Conservation (phyloP, 2,329 filamentous ascomycete genomes). For the Lachnellula occidentalis region DNA sequence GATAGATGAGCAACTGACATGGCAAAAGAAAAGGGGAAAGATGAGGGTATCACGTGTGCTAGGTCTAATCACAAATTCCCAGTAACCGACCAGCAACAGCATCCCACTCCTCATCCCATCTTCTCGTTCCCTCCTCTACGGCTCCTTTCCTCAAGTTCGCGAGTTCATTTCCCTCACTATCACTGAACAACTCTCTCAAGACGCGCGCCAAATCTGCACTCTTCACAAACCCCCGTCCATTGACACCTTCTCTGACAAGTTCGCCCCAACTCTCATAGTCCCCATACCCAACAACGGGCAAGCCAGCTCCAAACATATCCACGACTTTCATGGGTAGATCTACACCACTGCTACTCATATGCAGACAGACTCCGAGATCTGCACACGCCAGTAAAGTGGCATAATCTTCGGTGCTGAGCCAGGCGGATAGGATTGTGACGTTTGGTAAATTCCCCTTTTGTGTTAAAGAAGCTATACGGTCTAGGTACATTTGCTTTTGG, state of each 20-base stretch:
- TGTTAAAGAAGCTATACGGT: conserved; percentile 57
- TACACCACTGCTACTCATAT: conserved; percentile 89
- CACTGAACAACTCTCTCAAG: conserved; percentile 58
- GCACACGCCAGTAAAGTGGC: conserved; percentile 77
- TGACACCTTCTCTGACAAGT: conserved; percentile 79
- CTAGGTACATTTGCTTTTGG: conserved; percentile 69
- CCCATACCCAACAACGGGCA: conserved; percentile 84
- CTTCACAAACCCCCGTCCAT: conserved; percentile 79
- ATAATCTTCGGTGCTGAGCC: conserved; percentile 80
- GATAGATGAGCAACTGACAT: not conserved
- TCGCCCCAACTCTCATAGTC: conserved; percentile 85
- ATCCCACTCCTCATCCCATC: conserved; percentile 96
- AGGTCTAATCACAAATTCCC: conserved; percentile 35
- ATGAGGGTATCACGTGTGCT: not conserved
- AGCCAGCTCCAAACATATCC: conserved; percentile 93
- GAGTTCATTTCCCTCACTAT: conserved; percentile 48
- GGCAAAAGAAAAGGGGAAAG: not conserved
- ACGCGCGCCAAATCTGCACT: conserved; percentile 58
- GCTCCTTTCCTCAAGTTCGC: conserved; percentile 62
- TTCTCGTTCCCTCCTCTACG: conserved; percentile 62
- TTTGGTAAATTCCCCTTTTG: conserved; percentile 58
- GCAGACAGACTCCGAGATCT: conserved; percentile 84
- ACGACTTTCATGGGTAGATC: conserved; percentile 99
- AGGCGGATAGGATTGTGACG: conserved; percentile 72
- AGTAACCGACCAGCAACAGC: conserved; percentile 70